Conservation (phyloP, 345 rosid genomes). For the Lepidium didymum region DNA sequence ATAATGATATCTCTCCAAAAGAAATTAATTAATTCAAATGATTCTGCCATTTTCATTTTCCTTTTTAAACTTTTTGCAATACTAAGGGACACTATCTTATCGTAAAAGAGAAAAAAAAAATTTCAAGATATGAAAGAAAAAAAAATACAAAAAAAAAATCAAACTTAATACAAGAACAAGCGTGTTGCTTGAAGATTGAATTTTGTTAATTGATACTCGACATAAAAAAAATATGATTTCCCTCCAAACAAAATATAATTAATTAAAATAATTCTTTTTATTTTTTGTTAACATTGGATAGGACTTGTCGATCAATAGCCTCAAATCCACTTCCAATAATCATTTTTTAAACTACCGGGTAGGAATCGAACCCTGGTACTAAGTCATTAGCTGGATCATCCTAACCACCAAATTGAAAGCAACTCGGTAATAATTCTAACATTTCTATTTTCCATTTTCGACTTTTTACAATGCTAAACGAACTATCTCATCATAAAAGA, state of each 20-base stretch:
- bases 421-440: too few relatives aligned
- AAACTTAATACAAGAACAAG: slow-evolving; percentile 15
- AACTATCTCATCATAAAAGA: not conserved
- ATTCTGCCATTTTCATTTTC: not conserved
- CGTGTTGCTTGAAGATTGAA: slow-evolving; percentile 5
- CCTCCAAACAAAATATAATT: too few relatives aligned
- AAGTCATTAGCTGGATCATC: too few relatives aligned
- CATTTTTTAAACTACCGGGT: too few relatives aligned
- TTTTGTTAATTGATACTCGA: too few relatives aligned
- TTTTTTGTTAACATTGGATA: too few relatives aligned
- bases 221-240: too few relatives aligned
- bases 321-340: too few relatives aligned
- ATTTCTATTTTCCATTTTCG: not conserved
- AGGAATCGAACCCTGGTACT: too few relatives aligned
- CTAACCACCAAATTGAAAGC: too few relatives aligned
- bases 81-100: not conserved
- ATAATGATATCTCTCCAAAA: not conserved
- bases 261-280: too few relatives aligned
- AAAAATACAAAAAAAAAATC: not conserved
- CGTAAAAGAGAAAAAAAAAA: not conserved
- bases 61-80: not conserved
- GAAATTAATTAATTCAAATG: not conserved
- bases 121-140: not conserved
- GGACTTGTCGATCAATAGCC: too few relatives aligned
- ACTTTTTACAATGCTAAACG: not conserved